Evolutionary conservation across 1,139 yeast species (phyloP).

Genomic region (Taphrina betulina): DNA sequence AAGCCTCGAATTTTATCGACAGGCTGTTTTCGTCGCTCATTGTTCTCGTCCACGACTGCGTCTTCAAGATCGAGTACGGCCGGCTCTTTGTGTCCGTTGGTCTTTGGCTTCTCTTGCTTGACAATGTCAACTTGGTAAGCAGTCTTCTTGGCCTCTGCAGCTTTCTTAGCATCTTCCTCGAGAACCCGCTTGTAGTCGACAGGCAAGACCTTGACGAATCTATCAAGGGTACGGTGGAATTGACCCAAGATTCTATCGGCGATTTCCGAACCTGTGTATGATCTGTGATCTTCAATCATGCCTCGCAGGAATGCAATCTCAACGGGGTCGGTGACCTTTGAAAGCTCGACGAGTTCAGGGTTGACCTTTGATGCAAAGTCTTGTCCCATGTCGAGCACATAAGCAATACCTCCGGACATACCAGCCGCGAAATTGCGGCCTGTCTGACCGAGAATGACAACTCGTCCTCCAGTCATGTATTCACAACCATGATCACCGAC

Average conservation of each 20-base stretch:
- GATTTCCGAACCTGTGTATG: constrained; percentile 87
- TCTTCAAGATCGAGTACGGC: constrained; percentile 87
- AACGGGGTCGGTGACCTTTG: constrained; percentile 74
- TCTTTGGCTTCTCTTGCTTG: constrained; percentile 47
- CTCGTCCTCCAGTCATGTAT: constrained; percentile 99
- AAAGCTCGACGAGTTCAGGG: constrained; percentile 75
- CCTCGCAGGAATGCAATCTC: constrained; percentile 95
- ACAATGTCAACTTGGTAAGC: constrained; percentile 39
- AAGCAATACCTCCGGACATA: constrained; percentile 99
- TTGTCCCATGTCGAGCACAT: constrained; percentile 92
- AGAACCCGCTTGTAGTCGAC: constrained; percentile 85
- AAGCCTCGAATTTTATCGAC: constrained; percentile 82
- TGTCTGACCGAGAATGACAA: constrained; percentile 83
- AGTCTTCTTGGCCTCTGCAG: constrained; percentile 60
- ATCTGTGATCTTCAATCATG: constrained; percentile 90
- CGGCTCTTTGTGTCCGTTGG: constrained; percentile 79
- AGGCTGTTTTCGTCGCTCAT: constrained; percentile 62
- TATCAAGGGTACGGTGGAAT: constrained; percentile 82
- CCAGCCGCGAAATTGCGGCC: constrained; percentile 98
- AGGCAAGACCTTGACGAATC: constrained; percentile 92
- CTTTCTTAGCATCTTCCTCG: constrained; percentile 69
- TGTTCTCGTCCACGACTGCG: constrained; percentile 66
- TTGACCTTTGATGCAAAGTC: constrained; percentile 82
- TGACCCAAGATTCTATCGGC: constrained; percentile 80
- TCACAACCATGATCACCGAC: constrained; percentile 99